Evolutionary conservation across 352 stramenopile species (phyloP).

Genomic region (Globisporangium paroecandrum): DNA sequence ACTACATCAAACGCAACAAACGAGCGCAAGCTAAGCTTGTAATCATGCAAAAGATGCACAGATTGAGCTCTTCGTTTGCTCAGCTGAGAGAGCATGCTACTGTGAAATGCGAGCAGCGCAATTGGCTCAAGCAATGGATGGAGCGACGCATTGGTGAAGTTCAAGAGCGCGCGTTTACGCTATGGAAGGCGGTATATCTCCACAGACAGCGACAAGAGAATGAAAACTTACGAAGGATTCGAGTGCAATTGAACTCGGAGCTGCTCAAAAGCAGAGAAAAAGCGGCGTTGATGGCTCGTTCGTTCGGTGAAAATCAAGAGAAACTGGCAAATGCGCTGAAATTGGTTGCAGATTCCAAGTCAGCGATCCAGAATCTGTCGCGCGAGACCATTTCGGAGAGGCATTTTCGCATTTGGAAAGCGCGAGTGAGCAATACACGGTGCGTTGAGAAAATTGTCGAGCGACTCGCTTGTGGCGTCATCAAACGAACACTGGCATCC

Average conservation of each 20-base stretch:
- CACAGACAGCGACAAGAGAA: slow-evolving; percentile 7
- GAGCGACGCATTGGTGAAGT: background rate
- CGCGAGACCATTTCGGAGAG: background rate
- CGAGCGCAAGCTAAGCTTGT: slow-evolving; percentile 21
- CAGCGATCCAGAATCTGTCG: background rate
- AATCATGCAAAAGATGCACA: slow-evolving; percentile 3
- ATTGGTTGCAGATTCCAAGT: background rate
- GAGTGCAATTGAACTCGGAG: background rate
- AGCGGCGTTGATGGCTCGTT: background rate
- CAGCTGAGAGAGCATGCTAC: background rate
- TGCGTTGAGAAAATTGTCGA: background rate
- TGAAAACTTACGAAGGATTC: background rate
- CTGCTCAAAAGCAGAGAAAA: background rate
- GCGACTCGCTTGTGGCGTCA: background rate
- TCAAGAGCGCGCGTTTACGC: background rate
- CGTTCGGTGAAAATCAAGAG: background rate
- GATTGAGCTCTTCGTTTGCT: slow-evolving; percentile 1
- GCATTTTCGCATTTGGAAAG: slow-evolving; percentile 1
- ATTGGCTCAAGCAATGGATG: background rate
- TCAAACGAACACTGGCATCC: background rate
- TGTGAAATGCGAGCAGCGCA: background rate
- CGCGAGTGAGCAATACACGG: background rate
- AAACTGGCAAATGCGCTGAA: background rate
- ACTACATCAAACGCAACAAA: slow-evolving; percentile 4
- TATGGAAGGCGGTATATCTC: background rate